These are phyloP conservation scores for Debaryomyces hansenii DNA, from an alignment of 805 yeast genomes.

Conservation along the genomic window DNA sequence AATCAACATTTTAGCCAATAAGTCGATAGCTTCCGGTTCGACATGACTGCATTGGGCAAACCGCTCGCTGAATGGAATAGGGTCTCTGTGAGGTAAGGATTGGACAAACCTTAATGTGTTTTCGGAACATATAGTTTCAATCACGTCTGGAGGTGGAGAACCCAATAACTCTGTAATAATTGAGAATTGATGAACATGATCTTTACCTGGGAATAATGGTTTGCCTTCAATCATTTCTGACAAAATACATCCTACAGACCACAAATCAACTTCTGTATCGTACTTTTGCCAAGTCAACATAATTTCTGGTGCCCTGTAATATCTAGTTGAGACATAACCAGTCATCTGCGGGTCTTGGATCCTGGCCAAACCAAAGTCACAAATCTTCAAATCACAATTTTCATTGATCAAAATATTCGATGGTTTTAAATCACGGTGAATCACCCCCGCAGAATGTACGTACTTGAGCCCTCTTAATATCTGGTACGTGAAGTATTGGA, in stretches of 20 bases:
- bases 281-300: constrained; percentile 99
- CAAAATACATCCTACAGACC: constrained; percentile 97
- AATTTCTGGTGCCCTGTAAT: constrained; percentile 97
- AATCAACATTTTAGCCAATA: constrained; percentile 84
- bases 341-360: constrained; percentile 99
- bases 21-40: constrained; percentile 84
- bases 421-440: constrained; percentile 87
- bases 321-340: constrained; percentile 93
- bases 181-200: constrained; percentile 96
- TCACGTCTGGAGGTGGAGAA: constrained; percentile 94
- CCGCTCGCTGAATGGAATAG: constrained; percentile 82
- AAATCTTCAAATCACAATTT: constrained; percentile 86
- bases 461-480: constrained; percentile 86
- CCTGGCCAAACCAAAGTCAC: constrained; percentile 94
- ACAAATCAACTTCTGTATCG: constrained; percentile 93
- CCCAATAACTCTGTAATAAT: constrained; percentile 96
- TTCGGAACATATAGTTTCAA: constrained; percentile 93
- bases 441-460: constrained; percentile 90
- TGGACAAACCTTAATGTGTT: constrained; percentile 93
- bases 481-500: constrained; percentile 95
- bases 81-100: constrained; percentile 88
- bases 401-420: constrained; percentile 82
- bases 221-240: constrained; percentile 98
- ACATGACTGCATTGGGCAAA: constrained; percentile 64
- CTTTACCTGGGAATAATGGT: constrained; percentile 96